A percentile compares a stretch with the other conserved stretches of the same genome.
Evolutionary conservation across 2,329 filamentous ascomycete species (phyloP).

Genomic region (Fusarium citri): DNA sequence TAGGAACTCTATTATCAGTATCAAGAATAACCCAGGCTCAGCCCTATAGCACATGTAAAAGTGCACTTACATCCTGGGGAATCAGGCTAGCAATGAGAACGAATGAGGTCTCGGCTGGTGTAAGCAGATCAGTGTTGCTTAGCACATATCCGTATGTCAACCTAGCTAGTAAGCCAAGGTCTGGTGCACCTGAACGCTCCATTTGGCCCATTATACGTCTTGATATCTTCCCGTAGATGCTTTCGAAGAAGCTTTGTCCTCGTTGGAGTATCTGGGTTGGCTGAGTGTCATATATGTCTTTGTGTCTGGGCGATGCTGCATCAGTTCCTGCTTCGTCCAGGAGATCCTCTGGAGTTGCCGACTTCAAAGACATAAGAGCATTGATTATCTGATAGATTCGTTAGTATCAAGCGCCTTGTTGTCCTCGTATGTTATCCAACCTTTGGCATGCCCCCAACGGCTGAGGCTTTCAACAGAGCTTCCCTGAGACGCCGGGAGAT

Average conservation of each 20-base stretch:
- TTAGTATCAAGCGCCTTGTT: slow-evolving; percentile 5
- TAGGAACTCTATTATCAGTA: slow-evolving; percentile 15
- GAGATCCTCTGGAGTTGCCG: slow-evolving; percentile 40
- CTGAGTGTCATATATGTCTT: slow-evolving; percentile 36
- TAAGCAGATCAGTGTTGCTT: slow-evolving; percentile 43
- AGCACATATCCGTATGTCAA: slow-evolving; percentile 45
- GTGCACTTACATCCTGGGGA: slow-evolving; percentile 43
- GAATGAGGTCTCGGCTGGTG: slow-evolving; percentile 42
- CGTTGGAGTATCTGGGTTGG: slow-evolving; percentile 31
- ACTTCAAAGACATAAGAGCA: slow-evolving; percentile 39
- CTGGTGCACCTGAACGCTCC: slow-evolving; percentile 43
- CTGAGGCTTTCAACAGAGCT: slow-evolving; percentile 44
- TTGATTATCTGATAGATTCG: slow-evolving; percentile 39
- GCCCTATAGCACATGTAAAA: neutral
- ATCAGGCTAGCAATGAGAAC: slow-evolving; percentile 46
- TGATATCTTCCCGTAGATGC: slow-evolving; percentile 43
- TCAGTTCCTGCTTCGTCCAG: slow-evolving; percentile 26
- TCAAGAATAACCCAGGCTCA: neutral
- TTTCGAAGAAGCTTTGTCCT: slow-evolving; percentile 41
- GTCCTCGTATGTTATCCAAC: neutral
- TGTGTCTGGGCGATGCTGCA: slow-evolving; percentile 20
- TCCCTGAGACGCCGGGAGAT: slow-evolving; percentile 42
- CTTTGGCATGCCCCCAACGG: slow-evolving; percentile 45
- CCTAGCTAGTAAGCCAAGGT: slow-evolving; percentile 42
- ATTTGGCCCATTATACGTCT: slow-evolving; percentile 45